Percentiles rank a stretch among this genome's conserved stretches.
Evolutionary conservation across 495 filamentous ascomycete genomes (phyloP).

Genomic region (Talaromyces stipitatus): DNA sequence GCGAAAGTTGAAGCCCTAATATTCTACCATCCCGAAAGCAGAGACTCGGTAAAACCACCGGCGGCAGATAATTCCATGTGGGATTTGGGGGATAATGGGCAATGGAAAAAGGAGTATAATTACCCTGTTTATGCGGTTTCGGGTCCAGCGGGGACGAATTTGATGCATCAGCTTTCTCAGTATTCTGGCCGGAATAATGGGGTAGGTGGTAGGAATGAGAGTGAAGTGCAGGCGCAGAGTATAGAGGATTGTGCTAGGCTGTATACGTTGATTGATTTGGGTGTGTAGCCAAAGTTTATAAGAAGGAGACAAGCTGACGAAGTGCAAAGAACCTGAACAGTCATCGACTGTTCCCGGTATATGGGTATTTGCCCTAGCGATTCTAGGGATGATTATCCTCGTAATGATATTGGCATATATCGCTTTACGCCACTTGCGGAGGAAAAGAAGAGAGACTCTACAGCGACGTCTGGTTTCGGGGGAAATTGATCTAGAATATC

Average conservation of each 20-base stretch:
- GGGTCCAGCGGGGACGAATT: conserved; percentile 48
- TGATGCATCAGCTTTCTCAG: conserved; percentile 64
- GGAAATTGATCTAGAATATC: conserved; percentile 70
- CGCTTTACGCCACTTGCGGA: conserved; percentile 68
- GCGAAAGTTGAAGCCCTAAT: conserved; percentile 59
- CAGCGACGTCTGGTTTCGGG: conserved; percentile 62
- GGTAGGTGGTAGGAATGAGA: neutral
- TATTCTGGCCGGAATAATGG: conserved; percentile 57
- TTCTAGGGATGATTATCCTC: conserved; percentile 63
- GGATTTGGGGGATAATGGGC: conserved; percentile 53
- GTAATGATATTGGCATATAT: conserved; percentile 58
- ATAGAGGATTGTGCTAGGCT: conserved; percentile 29
- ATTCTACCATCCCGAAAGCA: conserved; percentile 59
- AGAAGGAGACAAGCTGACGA: too few relatives aligned
- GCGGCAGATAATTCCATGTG: conserved; percentile 49
- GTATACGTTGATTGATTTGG: conserved; percentile 54
- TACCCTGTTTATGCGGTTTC: conserved; percentile 85
- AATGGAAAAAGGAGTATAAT: conserved; percentile 54
- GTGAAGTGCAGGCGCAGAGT: neutral
- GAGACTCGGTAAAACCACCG: conserved; percentile 53
- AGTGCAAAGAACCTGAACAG: conserved; percentile 10
- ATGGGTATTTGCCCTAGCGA: conserved; percentile 78
- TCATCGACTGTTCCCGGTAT: conserved; percentile 47
- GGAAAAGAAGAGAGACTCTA: conserved; percentile 53
- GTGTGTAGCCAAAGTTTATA: conserved; percentile 29